A percentile compares a stretch with the other conserved stretches of the same genome.
phyloP scores from a whole-genome alignment of 768 basidiomycete species.

The Mycena polygramma region DNA sequence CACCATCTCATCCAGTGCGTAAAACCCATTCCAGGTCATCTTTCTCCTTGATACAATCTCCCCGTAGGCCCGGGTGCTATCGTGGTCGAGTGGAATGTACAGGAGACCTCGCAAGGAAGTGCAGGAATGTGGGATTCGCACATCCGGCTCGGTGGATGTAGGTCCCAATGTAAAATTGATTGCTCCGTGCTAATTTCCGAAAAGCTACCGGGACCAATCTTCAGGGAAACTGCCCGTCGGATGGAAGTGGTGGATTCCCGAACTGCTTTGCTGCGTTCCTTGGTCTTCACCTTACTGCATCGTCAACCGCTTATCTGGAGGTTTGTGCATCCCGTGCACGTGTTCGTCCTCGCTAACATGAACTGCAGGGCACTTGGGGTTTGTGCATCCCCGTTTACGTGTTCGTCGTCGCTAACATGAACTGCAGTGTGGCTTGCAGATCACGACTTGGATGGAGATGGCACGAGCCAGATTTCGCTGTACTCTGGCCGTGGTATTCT shows the following conservation, averaged over 20 bases:
- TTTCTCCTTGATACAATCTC: constrained; percentile 4
- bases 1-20: constrained; percentile 47
- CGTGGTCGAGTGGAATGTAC: constrained; percentile 76
- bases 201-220: constrained; percentile 68
- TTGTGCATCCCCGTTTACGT: no score
- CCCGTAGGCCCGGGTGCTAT: constrained; percentile 71
- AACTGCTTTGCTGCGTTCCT: constrained; percentile 76
- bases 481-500: constrained; percentile 82
- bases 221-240: constrained; percentile 60
- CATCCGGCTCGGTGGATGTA: constrained; percentile 58
- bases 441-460: constrained; percentile 75
- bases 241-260: constrained; percentile 52
- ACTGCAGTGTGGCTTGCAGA: constrained; percentile 62
- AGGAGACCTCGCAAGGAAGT: constrained; percentile 65
- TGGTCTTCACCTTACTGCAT: constrained; percentile 67
- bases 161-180: background rate
- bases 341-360: no score
- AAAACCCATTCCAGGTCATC: background rate
- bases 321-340: no score
- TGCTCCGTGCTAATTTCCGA: background rate
- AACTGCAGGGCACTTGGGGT: constrained; percentile 25
- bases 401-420: no score
- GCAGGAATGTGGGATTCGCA: constrained; percentile 73
- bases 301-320: constrained; percentile 73
- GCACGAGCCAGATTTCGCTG: constrained; percentile 62